These are phyloP conservation scores for Leccinellum luteum DNA, from an alignment of 768 basidiomycete genomes.

Conservation along the genomic window DNA sequence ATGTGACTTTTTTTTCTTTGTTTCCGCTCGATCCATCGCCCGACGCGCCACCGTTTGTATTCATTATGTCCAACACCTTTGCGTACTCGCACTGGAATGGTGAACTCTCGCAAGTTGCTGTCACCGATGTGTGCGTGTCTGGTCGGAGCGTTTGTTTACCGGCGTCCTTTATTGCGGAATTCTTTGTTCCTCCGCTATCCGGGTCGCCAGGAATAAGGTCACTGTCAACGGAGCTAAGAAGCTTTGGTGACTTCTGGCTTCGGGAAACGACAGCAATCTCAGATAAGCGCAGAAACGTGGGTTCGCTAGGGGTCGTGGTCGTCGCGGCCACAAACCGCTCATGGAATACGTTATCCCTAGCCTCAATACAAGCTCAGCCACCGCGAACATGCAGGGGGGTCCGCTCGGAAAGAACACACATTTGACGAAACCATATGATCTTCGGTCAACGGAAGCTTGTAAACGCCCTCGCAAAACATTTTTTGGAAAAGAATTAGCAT, in stretches of 20 bases:
- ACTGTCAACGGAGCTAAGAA: constrained; percentile 13
- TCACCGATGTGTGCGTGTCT: constrained; percentile 15
- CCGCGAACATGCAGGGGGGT: constrained; percentile 2
- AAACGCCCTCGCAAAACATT: constrained; percentile 11
- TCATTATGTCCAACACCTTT: neutral
- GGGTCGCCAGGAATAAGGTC: constrained; percentile 19
- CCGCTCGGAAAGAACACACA: constrained; percentile 1
- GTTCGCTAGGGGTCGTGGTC: neutral
- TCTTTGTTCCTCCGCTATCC: constrained; percentile 5
- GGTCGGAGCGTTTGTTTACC: neutral
- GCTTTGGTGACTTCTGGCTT: constrained; percentile 15
- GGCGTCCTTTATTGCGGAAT: constrained; percentile 3
- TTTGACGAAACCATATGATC: constrained; percentile 8
- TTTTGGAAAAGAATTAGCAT: constrained; percentile 5
- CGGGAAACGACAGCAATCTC: constrained; percentile 13
- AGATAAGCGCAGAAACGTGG: constrained; percentile 13
- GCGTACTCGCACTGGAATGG: neutral
- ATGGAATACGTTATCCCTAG: neutral
- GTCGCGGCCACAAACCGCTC: neutral
- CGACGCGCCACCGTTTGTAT: constrained; percentile 13
- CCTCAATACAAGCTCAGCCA: neutral
- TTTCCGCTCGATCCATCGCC: constrained; percentile 17
- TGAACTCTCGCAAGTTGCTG: constrained; percentile 13
- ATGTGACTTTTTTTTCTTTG: neutral
- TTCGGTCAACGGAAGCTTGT: constrained; percentile 10